Conservation (phyloP, 2,329 filamentous ascomycete genomes). For the Aspergillus fischeri region DNA sequence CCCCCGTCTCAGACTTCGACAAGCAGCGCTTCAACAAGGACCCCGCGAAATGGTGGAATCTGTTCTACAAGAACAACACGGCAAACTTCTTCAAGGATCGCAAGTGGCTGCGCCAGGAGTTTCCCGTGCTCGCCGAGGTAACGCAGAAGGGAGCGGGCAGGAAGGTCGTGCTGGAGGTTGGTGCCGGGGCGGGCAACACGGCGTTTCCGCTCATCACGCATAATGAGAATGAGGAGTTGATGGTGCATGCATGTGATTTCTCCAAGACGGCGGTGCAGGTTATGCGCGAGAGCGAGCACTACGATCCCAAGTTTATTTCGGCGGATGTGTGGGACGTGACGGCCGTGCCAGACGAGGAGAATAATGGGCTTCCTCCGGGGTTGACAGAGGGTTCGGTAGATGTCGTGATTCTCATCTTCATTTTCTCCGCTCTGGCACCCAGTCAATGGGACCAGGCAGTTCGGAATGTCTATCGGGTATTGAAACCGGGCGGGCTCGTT, state of each 20-base stretch:
- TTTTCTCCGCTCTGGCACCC: conserved; percentile 88
- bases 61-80: conserved; percentile 97
- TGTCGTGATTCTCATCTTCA: conserved; percentile 91
- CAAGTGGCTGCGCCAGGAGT: conserved; percentile 96
- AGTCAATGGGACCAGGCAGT: conserved; percentile 79
- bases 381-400: conserved; percentile 78
- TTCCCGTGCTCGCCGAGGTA: conserved; percentile 77
- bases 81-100: conserved; percentile 98
- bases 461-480: conserved; percentile 70
- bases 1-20: conserved; percentile 90
- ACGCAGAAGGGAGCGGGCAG: conserved; percentile 66
- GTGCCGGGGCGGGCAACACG: conserved; percentile 92
- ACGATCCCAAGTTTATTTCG: conserved; percentile 67
- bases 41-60: conserved; percentile 95
- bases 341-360: conserved; percentile 50
- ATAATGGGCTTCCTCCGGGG: conserved; percentile 63
- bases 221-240: conserved; percentile 78
- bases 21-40: conserved; percentile 82
- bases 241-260: conserved; percentile 92
- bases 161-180: conserved; percentile 77
- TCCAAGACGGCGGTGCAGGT: conserved; percentile 92
- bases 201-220: conserved; percentile 83
- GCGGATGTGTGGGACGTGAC: conserved; percentile 95
- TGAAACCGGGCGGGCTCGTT: conserved; percentile 90
- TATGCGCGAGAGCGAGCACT: conserved; percentile 75